Evolutionary conservation across 495 filamentous ascomycete species (phyloP).

Genomic region (Aspergillus diversus): DNA sequence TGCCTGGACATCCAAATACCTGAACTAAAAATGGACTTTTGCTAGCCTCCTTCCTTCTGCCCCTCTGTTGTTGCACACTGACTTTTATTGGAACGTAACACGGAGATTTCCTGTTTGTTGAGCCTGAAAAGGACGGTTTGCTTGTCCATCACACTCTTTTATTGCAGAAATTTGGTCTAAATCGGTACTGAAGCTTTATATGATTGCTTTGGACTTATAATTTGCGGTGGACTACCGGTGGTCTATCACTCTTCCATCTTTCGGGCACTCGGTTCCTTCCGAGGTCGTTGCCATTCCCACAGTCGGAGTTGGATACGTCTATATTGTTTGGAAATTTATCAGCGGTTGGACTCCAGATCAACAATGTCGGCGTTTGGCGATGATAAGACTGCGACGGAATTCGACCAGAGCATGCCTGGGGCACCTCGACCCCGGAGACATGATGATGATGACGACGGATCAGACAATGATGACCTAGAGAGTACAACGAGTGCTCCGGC

Average conservation of each 20-base stretch:
- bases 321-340: not conserved
- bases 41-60: slow-evolving; percentile 27
- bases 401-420: slow-evolving; percentile 69
- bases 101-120: slow-evolving; percentile 11
- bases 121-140: slow-evolving; percentile 26
- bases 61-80: slow-evolving; percentile 34
- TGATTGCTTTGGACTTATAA: slow-evolving; percentile 12
- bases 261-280: slow-evolving; percentile 3
- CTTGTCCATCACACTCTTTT: slow-evolving; percentile 41
- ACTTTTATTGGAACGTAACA: slow-evolving; percentile 15
- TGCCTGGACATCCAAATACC: not conserved
- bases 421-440: slow-evolving; percentile 70
- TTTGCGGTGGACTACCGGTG: slow-evolving; percentile 18
- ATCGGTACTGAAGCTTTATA: slow-evolving; percentile 5
- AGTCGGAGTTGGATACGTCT: slow-evolving; percentile 45
- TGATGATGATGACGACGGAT: slow-evolving; percentile 84
- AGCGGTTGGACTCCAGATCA: slow-evolving; percentile 63
- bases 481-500: slow-evolving; percentile 86
- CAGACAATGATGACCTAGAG: slow-evolving; percentile 86
- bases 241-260: slow-evolving; percentile 9
- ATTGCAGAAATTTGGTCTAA: not conserved
- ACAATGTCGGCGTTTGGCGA: slow-evolving; percentile 72
- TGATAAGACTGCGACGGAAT: slow-evolving; percentile 67
- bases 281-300: not conserved
- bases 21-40: slow-evolving; percentile 8